A percentile compares a stretch with the other conserved stretches of the same genome.
Conservation (phyloP, 495 filamentous ascomycete species). For the Penicillium herquei region DNA sequence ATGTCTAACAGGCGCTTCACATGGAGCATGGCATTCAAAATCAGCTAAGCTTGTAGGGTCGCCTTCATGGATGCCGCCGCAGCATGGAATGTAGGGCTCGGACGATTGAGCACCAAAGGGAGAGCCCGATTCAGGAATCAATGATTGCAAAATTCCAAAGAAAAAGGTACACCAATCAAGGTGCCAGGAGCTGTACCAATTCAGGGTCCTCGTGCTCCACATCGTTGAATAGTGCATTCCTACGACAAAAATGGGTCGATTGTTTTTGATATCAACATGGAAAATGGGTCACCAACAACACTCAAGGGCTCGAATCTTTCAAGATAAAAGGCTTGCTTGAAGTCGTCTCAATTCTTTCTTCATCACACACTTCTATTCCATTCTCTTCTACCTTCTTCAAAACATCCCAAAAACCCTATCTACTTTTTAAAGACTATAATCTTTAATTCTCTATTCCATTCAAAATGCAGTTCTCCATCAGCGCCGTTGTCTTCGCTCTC, state of each 20-base stretch:
- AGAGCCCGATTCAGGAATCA: conserved; percentile 9
- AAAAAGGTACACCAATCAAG: conserved; percentile 10
- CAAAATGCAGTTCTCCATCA: conserved; percentile 29
- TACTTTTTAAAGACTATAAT: conserved; percentile 22
- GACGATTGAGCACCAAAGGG: conserved; percentile 11
- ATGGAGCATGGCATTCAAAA: neutral
- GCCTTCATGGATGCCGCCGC: conserved; percentile 17
- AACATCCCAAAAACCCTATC: conserved; percentile 9
- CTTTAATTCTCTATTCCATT: conserved; percentile 18
- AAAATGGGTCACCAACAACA: conserved; percentile 2
- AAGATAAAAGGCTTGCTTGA: conserved; percentile 23
- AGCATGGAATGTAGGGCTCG: conserved; percentile 23
- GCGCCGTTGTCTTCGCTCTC: conserved; percentile 17
- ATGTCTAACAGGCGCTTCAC: neutral
- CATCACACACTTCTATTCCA: conserved; percentile 13
- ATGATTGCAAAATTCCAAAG: conserved; percentile 11
- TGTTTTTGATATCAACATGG: conserved; percentile 16
- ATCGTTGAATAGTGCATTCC: conserved; percentile 27
- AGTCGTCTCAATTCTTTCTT: conserved; percentile 1
- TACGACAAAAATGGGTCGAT: conserved; percentile 9
- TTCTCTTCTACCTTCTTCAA: conserved; percentile 11
- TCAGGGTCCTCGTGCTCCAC: conserved; percentile 3
- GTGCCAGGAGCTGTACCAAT: neutral
- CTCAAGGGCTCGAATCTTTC: conserved; percentile 8
- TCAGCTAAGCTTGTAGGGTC: conserved; percentile 5